Conservation (phyloP, 2,329 filamentous ascomycete species). For the Monosporascus cannonballus region DNA sequence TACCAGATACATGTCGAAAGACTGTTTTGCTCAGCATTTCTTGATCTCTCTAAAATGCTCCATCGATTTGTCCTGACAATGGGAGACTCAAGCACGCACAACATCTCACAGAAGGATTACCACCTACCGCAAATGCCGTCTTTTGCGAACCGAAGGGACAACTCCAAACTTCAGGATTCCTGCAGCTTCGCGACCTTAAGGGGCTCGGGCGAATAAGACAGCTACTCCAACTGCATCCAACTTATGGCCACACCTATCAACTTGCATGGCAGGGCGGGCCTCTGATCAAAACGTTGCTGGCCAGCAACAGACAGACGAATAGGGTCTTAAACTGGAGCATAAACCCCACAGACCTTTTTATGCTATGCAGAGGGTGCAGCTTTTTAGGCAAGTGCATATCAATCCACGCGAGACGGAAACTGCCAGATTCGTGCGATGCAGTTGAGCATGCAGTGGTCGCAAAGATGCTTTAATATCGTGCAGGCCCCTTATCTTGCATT, state of each 20-base stretch:
- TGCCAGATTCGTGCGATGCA: not conserved
- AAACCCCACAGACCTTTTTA: not conserved
- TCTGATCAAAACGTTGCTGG: not conserved
- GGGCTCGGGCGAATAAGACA: not conserved
- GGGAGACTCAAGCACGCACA: not conserved
- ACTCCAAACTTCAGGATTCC: not conserved
- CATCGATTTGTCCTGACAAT: not conserved
- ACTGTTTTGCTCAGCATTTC: not conserved
- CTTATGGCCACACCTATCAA: not conserved
- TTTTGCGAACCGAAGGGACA: not conserved
- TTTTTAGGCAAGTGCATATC: not conserved
- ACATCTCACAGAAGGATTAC: not conserved
- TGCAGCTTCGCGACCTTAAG: not conserved
- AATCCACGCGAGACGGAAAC: not conserved
- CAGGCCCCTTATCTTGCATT: not conserved
- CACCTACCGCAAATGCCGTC: not conserved
- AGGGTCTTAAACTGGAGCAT: not conserved
- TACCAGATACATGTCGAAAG: not conserved
- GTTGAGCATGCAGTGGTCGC: not conserved
- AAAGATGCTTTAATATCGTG: not conserved
- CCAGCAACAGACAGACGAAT: not conserved
- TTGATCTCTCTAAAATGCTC: not conserved
- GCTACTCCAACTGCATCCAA: not conserved
- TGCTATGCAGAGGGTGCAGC: not conserved
- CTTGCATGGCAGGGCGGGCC: not conserved